phyloP scores from a whole-genome alignment of 495 filamentous ascomycete species.

The Podospora pseudoanserina region DNA sequence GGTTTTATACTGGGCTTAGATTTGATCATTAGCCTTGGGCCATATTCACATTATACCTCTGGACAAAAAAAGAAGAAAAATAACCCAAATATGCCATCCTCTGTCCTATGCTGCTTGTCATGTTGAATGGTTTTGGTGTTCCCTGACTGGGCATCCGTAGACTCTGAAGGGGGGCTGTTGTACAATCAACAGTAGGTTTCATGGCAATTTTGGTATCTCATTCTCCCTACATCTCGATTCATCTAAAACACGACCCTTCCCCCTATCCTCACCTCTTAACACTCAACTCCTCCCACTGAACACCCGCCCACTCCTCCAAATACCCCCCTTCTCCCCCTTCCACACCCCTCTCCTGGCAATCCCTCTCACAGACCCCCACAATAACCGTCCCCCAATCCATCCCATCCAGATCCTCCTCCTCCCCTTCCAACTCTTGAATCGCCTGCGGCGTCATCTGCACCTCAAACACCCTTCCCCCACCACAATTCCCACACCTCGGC shows the following conservation, averaged over 20 bases:
- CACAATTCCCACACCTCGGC: constrained; percentile 74
- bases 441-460: constrained; percentile 87
- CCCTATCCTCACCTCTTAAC: constrained; percentile 23
- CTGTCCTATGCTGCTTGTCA: too few relatives aligned
- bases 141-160: too few relatives aligned
- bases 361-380: constrained; percentile 68
- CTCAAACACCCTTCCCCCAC: constrained; percentile 68
- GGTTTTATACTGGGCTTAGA: not conserved
- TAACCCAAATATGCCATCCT: not conserved
- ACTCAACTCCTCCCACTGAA: constrained; percentile 86
- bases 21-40: not conserved
- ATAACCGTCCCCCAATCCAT: constrained; percentile 99
- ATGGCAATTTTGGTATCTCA: constrained; percentile 2
- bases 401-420: constrained; percentile 70
- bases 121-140: too few relatives aligned
- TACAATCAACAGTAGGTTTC: too few relatives aligned
- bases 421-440: constrained; percentile 82
- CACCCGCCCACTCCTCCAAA: constrained; percentile 91
- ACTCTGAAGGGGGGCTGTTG: too few relatives aligned
- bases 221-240: not conserved
- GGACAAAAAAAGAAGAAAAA: not conserved
- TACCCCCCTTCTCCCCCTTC: constrained; percentile 45
- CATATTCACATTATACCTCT: constrained; percentile 11
- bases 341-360: constrained; percentile 31
- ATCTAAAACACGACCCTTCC: not conserved